Base-by-base conservation (phyloP, 176 grass and related monocot genomes). In the Rhynchospora breviuscula region DNA sequence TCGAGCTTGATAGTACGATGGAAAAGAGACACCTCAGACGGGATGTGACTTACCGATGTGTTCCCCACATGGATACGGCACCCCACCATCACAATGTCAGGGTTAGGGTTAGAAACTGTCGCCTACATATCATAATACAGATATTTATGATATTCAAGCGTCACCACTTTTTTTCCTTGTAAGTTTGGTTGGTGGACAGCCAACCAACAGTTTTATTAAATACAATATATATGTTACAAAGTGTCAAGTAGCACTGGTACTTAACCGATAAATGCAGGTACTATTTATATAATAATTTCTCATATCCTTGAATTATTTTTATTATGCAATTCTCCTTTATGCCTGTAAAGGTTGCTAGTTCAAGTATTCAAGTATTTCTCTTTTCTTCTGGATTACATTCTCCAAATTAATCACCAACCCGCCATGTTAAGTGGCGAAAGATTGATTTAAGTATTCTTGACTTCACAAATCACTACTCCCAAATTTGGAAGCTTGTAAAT, bases 1-100 rank as follows among this genome's bases (percentile, higher is more conserved):
- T 95, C 95, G 61, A 94, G 79, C 77, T 98, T 98, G 81, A 98
- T 49, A 56, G 89, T 77, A 87, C 95, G 87, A 63, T 93, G 90
- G 79, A 98, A 98, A 89, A 98, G 85, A 83, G 89, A 88, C 25
- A 98, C 75, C 63, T 94, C 92, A 12, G 87, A 95, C 60, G 95
- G 95, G 88, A 98, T 94, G 85, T 89, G 94, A 85, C 87, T 91
- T 67, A 89, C 81, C 46, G 95, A 98, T 86, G 89, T 90, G 85
- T 91, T 95, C 68, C 91, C 95, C 85, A 98, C 95, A 76, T 95
- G 95, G 74, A 98, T 93, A 47, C 92, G 90, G 60, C 95, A 95
- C 75, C 95, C 92, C 85, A 98, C 95, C 89, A 95, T 95, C 66
- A 93, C 92, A 76, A 91, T 93, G 75, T 95, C 95, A 84, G 89